These are phyloP conservation scores for Aspergillus luchuensis DNA, from an alignment of 2,329 filamentous ascomycete species.

Conservation along the genomic window DNA sequence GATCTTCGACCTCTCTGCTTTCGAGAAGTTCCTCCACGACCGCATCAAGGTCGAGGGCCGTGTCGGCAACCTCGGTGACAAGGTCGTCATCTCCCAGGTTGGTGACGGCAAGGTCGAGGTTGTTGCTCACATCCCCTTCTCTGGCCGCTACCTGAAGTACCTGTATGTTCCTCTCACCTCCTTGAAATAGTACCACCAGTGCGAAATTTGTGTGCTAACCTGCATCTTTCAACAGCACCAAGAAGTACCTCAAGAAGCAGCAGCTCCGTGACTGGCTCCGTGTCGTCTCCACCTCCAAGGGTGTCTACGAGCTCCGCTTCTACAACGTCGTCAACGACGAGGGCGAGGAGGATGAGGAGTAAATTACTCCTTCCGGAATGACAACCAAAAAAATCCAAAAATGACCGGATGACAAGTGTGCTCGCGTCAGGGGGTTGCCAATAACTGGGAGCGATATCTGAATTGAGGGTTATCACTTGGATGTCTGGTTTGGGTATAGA, in stretches of 20 bases:
- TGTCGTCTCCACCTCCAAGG: constrained; percentile 95
- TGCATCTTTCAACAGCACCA: constrained; percentile 65
- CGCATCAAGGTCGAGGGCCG: constrained; percentile 99
- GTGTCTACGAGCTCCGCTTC: constrained; percentile 99
- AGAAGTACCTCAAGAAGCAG: constrained; percentile 99
- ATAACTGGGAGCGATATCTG: constrained; percentile 9
- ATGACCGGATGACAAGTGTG: constrained; percentile 3
- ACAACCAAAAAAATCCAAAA: constrained; percentile 23
- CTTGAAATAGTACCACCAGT: too few relatives aligned
- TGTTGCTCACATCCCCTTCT: constrained; percentile 95
- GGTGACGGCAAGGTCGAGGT: constrained; percentile 98
- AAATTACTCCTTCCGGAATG: constrained; percentile 52
- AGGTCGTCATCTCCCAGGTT: constrained; percentile 83
- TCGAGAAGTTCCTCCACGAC: constrained; percentile 99
- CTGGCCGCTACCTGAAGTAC: constrained; percentile 99
- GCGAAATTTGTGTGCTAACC: neutral
- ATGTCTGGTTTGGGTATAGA: constrained; percentile 16
- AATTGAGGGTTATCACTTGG: constrained; percentile 9
- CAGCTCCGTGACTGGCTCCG: constrained; percentile 99
- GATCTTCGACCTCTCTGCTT: constrained; percentile 98
- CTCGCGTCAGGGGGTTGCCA: constrained; percentile 18
- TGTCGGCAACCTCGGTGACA: constrained; percentile 95
- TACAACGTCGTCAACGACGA: constrained; percentile 99
- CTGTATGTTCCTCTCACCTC: constrained; percentile 63
- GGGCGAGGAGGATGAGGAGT: constrained; percentile 97